Evolutionary conservation across 2,329 filamentous ascomycete species (phyloP).

Genomic region (Sarocladiaceae sp.): DNA sequence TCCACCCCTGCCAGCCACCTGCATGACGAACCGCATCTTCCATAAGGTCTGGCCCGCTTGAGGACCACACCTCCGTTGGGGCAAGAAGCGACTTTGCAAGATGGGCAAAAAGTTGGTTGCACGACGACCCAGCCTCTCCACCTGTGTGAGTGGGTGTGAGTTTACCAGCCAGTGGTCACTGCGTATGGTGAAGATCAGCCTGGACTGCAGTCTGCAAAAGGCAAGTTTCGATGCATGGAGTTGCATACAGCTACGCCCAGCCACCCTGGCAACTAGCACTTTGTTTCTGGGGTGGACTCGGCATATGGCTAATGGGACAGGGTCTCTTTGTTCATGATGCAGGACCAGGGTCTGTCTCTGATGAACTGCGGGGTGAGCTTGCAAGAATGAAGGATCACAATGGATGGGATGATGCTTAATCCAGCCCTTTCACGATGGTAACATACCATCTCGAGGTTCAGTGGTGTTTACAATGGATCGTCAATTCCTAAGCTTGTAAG

Average conservation of each 20-base stretch:
- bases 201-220: not conserved
- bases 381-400: too few relatives aligned
- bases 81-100: too few relatives aligned
- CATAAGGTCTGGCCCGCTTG: not conserved
- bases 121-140: not conserved
- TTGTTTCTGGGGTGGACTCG: not conserved
- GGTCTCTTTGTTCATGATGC: not conserved
- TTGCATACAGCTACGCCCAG: not conserved
- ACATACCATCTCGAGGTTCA: too few relatives aligned
- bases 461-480: too few relatives aligned
- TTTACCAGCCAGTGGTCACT: too few relatives aligned
- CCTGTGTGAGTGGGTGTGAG: not conserved
- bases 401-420: too few relatives aligned
- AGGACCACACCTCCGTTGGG: not conserved
- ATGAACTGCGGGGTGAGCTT: not conserved
- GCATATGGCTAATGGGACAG: too few relatives aligned
- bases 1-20: conserved; percentile 2
- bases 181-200: not conserved
- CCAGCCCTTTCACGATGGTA: too few relatives aligned
- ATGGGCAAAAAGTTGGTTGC: too few relatives aligned
- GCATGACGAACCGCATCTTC: not conserved
- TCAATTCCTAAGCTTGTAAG: not conserved
- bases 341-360: not conserved
- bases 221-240: too few relatives aligned
- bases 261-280: too few relatives aligned